Conservation (phyloP, 768 basidiomycete genomes). For the Boletus rubescentipes region DNA sequence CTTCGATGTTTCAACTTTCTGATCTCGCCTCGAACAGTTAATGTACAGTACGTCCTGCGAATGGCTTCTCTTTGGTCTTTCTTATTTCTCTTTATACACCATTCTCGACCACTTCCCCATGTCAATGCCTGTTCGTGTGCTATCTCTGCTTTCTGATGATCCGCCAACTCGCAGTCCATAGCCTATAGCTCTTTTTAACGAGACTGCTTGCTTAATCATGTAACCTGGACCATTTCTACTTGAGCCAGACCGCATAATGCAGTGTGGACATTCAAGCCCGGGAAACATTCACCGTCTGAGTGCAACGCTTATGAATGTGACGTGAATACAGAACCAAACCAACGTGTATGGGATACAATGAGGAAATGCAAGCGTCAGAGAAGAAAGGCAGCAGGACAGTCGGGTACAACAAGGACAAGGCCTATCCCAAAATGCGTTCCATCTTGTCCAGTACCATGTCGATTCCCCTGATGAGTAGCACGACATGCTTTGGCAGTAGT, state of each 20-base stretch:
- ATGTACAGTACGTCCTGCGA: slow-evolving; percentile 23
- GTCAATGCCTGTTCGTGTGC: slow-evolving; percentile 9
- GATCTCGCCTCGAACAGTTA: slow-evolving; percentile 14
- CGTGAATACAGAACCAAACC: background rate
- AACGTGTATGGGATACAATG: background rate
- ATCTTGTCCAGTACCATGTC: slow-evolving; percentile 65
- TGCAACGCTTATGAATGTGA: background rate
- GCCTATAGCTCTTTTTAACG: slow-evolving; percentile 20
- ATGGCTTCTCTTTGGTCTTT: slow-evolving; percentile 13
- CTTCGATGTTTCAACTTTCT: background rate
- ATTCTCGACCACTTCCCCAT: background rate
- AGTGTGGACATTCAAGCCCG: no score
- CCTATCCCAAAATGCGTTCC: slow-evolving; percentile 49
- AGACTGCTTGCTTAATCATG: slow-evolving; percentile 14
- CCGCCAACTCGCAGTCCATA: slow-evolving; percentile 8
- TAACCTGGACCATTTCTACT: slow-evolving; percentile 5
- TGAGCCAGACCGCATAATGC: background rate
- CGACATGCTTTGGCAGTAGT: slow-evolving; percentile 59
- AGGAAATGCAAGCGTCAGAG: background rate
- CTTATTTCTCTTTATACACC: slow-evolving; percentile 37
- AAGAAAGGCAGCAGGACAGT: background rate
- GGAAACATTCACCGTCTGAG: no score
- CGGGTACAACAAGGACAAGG: background rate
- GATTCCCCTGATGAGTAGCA: slow-evolving; percentile 57
- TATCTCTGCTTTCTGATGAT: slow-evolving; percentile 9